Evolutionary conservation across 2,329 filamentous ascomycete genomes (phyloP), one percentile per base, ranked within the genome.

Genomic region (Myotisia sp.): DNA sequence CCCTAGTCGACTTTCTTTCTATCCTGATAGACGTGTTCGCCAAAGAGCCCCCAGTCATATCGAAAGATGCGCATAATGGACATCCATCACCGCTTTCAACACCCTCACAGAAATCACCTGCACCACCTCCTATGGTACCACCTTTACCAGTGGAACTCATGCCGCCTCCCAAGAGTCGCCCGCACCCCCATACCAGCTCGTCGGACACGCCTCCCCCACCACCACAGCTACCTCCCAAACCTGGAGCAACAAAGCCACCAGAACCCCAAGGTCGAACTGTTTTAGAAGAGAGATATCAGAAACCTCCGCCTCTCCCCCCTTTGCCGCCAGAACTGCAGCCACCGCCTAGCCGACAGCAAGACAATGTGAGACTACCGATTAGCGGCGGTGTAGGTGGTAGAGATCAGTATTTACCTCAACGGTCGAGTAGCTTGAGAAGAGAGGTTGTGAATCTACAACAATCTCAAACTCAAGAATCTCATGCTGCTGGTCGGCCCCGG

Each of bases 21-120:
- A 79, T 92, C 18, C 60, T 98, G 3, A 72, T 79, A 44, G 83
- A 90, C 35, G 68, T 95, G 14, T 98, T 98, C 52, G 79, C 85
- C 23, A 92, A 92, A 58, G 90, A 98, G 49, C 90, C 90, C 6
- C 90, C 90, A 0, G 82, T 95, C 3, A 75, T 90, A 40, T 75
- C 85, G 21, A 76, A 75, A 45, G 75, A 75, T 43, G 52, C 51
- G 23, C 22, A 45, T 41, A 14, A 12, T 6, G 23, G 29, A 13
- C 21, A 21, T 14, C 29, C 17, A 22, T 12, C 59, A 52, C 3
- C 39, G n/a, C n/a, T n/a, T n/a, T n/a, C n/a, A n/a, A 57, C 79
- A n/a, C 80, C 80, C 38, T 79, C 80, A 35, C 45, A 45, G 29
- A 45, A 47, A 23, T 41, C 43, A n/a, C 47, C 51, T 18, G 60